phyloP scores from a whole-genome alignment of 305 asterid species.

The Fraxinus velutina region DNA sequence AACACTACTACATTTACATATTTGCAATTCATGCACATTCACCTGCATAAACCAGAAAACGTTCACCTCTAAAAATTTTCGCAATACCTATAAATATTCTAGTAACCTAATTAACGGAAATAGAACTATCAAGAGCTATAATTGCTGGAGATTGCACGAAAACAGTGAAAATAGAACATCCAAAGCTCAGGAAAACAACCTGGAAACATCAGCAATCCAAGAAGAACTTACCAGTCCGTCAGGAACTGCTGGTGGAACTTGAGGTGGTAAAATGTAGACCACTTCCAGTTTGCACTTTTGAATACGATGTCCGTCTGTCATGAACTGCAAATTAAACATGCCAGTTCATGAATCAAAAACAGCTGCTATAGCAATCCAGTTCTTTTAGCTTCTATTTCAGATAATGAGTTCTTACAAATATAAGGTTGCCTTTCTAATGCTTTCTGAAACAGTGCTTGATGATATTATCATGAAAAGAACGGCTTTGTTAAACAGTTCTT shows the following conservation, averaged over 20 bases:
- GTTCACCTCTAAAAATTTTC: background rate
- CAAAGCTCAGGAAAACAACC: background rate
- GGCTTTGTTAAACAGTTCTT: background rate
- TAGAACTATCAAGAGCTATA: background rate
- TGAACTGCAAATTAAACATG: constrained; percentile 34
- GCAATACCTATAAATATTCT: background rate
- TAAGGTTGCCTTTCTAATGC: background rate
- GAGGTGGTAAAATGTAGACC: constrained; percentile 21
- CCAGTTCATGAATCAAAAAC: too few species aligned
- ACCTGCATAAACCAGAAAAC: background rate
- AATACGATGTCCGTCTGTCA: constrained; percentile 22
- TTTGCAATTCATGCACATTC: background rate
- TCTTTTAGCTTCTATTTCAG: background rate
- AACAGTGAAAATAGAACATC: background rate
- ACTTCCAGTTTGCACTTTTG: constrained; percentile 31
- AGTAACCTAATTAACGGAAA: background rate
- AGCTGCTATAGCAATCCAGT: background rate
- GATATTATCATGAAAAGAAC: background rate
- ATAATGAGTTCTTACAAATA: background rate
- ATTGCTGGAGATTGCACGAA: background rate
- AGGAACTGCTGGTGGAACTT: background rate
- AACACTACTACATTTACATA: background rate
- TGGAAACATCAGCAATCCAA: constrained; percentile 2
- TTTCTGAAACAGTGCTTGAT: background rate
- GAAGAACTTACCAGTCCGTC: constrained; percentile 22